These are phyloP conservation scores for Torulaspora microellipsoides DNA, from an alignment of 805 yeast genomes.

Conservation along the genomic window DNA sequence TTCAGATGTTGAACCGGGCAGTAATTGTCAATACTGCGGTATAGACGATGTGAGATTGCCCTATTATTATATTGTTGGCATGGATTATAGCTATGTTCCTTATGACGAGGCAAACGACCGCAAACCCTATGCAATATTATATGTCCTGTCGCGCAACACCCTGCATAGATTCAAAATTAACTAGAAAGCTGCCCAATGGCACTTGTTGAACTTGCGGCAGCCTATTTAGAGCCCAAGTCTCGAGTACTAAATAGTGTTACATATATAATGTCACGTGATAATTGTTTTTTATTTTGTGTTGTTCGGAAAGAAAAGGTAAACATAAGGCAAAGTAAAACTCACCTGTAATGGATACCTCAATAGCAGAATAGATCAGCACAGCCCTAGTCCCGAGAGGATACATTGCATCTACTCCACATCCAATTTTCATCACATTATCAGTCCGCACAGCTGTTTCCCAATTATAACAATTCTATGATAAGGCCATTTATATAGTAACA, in stretches of 20 bases:
- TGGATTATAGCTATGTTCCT: slow-evolving; percentile 22
- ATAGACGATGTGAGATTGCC: slow-evolving; percentile 21
- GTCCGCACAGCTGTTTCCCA: neutral
- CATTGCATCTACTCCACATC: neutral
- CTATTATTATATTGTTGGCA: slow-evolving; percentile 17
- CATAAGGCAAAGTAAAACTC: neutral
- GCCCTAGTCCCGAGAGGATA: no score
- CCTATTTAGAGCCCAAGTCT: no score
- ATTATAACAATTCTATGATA: slow-evolving; percentile 1
- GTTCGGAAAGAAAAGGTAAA: slow-evolving; percentile 1
- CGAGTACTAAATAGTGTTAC: no score
- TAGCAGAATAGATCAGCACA: no score
- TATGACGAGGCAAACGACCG: slow-evolving; percentile 7
- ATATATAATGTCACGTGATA: no score
- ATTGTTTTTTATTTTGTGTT: slow-evolving; percentile 2
- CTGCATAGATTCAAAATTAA: slow-evolving; percentile 3
- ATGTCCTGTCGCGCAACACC: slow-evolving; percentile 7
- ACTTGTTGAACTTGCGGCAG: no score
- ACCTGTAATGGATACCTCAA: neutral
- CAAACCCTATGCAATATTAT: slow-evolving; percentile 17
- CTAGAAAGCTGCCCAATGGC: no score
- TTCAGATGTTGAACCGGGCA: slow-evolving; percentile 2
- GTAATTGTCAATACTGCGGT: slow-evolving; percentile 10
- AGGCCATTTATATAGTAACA: slow-evolving; percentile 1
- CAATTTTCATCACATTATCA: neutral